Evolutionary conservation across 768 basidiomycete genomes (phyloP).

Genomic region (Suillus cothurnatus): DNA sequence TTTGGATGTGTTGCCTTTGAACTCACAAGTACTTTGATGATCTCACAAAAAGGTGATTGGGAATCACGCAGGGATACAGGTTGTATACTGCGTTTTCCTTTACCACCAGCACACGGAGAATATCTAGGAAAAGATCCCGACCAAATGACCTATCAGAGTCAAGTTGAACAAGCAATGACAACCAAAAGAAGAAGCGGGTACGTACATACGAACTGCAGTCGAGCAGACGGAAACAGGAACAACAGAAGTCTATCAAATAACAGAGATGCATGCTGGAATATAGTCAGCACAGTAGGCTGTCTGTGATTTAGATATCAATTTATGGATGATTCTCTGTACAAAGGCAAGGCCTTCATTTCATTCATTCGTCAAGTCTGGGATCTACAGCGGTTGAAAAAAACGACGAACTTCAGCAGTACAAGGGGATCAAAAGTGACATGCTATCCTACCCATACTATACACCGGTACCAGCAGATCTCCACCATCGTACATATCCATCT

Average conservation of each 20-base stretch:
- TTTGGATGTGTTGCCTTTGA: too few relatives aligned
- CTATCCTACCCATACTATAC: slow-evolving; percentile 13
- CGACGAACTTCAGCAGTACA: background rate
- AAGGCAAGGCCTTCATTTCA: background rate
- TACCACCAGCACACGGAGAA: background rate
- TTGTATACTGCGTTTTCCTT: too few relatives aligned
- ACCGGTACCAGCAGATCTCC: slow-evolving; percentile 66
- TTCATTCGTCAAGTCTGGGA: background rate
- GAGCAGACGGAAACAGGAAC: background rate
- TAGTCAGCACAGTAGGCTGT: background rate
- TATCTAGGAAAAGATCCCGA: background rate
- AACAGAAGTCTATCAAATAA: background rate
- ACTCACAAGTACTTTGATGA: too few relatives aligned
- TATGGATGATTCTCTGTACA: background rate
- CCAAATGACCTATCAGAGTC: background rate
- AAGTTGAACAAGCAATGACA: background rate
- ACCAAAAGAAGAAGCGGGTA: background rate
- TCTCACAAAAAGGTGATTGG: background rate
- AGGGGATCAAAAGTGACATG: background rate
- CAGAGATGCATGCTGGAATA: background rate
- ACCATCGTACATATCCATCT: slow-evolving; percentile 76
- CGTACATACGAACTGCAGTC: background rate
- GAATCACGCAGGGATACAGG: background rate
- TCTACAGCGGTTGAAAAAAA: slow-evolving; percentile 4
- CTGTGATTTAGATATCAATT: background rate